Evolutionary conservation across 2,329 filamentous ascomycete species (phyloP).

Genomic region (Talaromyces sp.): DNA sequence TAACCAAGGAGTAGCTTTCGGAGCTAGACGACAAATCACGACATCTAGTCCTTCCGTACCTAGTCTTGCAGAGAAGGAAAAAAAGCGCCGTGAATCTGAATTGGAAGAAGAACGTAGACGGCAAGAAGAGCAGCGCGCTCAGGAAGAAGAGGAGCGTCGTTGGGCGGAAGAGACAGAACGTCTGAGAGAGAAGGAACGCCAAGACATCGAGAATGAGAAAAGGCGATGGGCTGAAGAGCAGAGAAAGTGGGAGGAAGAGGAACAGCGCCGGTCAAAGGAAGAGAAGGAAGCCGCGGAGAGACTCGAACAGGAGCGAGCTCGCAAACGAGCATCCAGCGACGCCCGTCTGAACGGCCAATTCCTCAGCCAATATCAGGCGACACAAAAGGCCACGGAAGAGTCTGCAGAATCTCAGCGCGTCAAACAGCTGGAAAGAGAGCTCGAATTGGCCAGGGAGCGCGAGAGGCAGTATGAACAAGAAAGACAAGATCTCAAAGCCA

Average conservation of each 20-base stretch:
- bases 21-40: conserved; percentile 87
- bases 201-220: conserved; percentile 43
- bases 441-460: conserved; percentile 62
- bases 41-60: conserved; percentile 73
- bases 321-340: conserved; percentile 58
- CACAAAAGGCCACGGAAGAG: conserved; percentile 48
- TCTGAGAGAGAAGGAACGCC: conserved; percentile 48
- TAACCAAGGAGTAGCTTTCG: conserved; percentile 89
- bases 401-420: conserved; percentile 63
- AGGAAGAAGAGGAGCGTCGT: conserved; percentile 41
- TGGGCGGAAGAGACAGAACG: conserved; percentile 45
- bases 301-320: conserved; percentile 61
- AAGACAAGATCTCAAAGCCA: conserved; percentile 46
- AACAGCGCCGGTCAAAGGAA: conserved; percentile 65
- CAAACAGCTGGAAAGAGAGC: conserved; percentile 69
- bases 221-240: conserved; percentile 50
- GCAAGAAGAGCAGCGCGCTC: conserved; percentile 43
- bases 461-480: conserved; percentile 61
- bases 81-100: conserved; percentile 53
- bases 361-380: conserved; percentile 77
- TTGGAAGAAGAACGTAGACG: conserved; percentile 51
- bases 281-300: conserved; percentile 67
- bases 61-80: conserved; percentile 78
- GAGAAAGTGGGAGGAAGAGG: conserved; percentile 68
- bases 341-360: conserved; percentile 73